Base-by-base conservation (phyloP, 2,329 filamentous ascomycete genomes). In the Juglanconis juglandina region DNA sequence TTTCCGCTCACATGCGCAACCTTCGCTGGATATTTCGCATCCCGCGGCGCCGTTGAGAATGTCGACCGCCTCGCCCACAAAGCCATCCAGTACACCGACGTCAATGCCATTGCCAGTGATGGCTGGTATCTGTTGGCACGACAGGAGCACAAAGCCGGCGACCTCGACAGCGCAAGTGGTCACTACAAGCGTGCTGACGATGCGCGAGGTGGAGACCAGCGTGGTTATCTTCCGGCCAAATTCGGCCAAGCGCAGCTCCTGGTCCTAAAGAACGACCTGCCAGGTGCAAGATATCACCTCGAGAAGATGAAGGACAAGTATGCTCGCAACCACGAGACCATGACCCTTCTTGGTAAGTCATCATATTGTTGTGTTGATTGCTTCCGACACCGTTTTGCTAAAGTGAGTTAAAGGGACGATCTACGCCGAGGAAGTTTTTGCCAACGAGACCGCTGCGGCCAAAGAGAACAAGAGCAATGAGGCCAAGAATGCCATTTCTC, bases 91-190 rank as follows among this genome's bases (percentile, higher is more conserved):
- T 89, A 91, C 68, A 98, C 95, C 2, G 95, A 99, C 71, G 91
- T 98, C 67, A 96, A 96, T 72, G 91, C 93, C 3, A 92, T 98
- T 72, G 94, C 94, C 32, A 96, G 94, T 75, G 96, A 99, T 71
- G 96, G 95, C 41, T 98, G 94, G 93, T 99, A 97, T 75, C 77
- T 98, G 8, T 84, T 98, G 46, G 95, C 92, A 34, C 84, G 93
- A 63, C 97, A 96, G 72, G 91, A 94, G 65, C 95, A 99, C 71
- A 91, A 92, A 66, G 84, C 87, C 60, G 89, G 89, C 47, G 87
- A 97, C 60, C 76, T 85, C 6, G 81, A 88, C 24, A 88, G 87
- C 59, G 94, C 95, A 2, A 86, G 84, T 24, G 91, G 96, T 68
- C 96, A 89, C 73, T 99, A 99, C 75, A 87, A 87, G 58, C 88